Conservation (phyloP, 164 flowering plant genomes). For the Liquidambar formosana region DNA sequence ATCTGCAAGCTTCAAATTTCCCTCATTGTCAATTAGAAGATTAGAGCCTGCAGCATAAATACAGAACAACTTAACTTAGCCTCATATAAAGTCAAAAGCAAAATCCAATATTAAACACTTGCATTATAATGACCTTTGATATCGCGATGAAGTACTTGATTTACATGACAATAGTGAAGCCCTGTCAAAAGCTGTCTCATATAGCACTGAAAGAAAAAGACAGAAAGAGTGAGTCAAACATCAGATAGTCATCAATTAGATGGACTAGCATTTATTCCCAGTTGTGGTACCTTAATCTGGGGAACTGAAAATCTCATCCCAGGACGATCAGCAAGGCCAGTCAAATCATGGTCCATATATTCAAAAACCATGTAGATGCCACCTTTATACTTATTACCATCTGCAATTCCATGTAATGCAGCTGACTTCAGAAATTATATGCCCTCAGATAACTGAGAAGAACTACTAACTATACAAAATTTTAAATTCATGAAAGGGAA, state of each 20-base stretch:
- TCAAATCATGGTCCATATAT: constrained; percentile 98
- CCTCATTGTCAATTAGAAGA: constrained; percentile 93
- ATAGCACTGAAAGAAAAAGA: constrained; percentile 60
- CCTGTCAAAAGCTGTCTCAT: constrained; percentile 96
- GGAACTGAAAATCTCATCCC: constrained; percentile 91
- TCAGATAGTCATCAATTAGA: not conserved
- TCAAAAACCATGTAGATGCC: constrained; percentile 96
- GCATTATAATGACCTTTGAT: constrained; percentile 64
- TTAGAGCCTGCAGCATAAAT: constrained; percentile 69
- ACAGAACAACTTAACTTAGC: not conserved
- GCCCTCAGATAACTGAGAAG: too few relatives aligned
- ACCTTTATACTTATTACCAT: constrained; percentile 81
- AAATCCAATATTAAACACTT: not conserved
- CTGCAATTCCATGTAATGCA: constrained; percentile 30
- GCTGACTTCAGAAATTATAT: not conserved
- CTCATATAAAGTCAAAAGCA: not conserved
- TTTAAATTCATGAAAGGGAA: too few relatives aligned
- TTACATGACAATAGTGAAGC: constrained; percentile 90
- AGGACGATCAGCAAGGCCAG: constrained; percentile 93
- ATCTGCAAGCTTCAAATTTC: constrained; percentile 92
- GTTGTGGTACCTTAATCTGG: constrained; percentile 74
- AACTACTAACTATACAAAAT: not conserved
- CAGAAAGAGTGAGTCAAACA: constrained; percentile 8
- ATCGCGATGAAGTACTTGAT: constrained; percentile 96
- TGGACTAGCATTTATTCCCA: not conserved